Evolutionary conservation across 345 rosid species (phyloP).

Genomic region (Moringa oleifera): DNA sequence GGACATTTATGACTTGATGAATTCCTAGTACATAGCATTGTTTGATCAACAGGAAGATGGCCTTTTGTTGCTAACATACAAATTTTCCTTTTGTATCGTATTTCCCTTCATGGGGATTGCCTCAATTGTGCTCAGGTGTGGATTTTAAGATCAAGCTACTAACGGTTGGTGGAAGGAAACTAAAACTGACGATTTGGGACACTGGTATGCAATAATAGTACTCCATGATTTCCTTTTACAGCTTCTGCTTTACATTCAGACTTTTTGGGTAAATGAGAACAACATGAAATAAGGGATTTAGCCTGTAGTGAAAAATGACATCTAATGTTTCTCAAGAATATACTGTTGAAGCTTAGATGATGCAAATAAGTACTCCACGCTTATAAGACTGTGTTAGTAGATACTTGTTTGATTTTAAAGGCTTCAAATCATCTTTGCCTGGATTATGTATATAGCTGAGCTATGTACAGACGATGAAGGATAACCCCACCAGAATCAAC

Average conservation of each 20-base stretch:
- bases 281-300: too few species aligned
- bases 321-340: not conserved
- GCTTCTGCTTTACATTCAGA: not conserved
- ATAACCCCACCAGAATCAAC: not conserved
- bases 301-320: too few species aligned
- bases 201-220: conserved; percentile 46
- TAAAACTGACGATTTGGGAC: conserved; percentile 97
- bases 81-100: too few species aligned
- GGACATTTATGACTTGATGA: not conserved
- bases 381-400: not conserved
- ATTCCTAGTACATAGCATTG: not conserved
- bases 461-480: not conserved
- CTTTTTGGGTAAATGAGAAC: too few species aligned
- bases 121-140: conserved; percentile 48
- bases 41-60: not conserved
- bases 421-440: not conserved
- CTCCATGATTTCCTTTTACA: not conserved
- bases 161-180: conserved; percentile 67
- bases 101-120: not conserved
- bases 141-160: conserved; percentile 95
- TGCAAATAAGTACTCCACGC: not conserved
- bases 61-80: not conserved
- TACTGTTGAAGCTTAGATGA: not conserved
- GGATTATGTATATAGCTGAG: too few species aligned
- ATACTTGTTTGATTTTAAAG: not conserved